Conservation (phyloP, 345 rosid genomes). For the Ricinus communis region DNA sequence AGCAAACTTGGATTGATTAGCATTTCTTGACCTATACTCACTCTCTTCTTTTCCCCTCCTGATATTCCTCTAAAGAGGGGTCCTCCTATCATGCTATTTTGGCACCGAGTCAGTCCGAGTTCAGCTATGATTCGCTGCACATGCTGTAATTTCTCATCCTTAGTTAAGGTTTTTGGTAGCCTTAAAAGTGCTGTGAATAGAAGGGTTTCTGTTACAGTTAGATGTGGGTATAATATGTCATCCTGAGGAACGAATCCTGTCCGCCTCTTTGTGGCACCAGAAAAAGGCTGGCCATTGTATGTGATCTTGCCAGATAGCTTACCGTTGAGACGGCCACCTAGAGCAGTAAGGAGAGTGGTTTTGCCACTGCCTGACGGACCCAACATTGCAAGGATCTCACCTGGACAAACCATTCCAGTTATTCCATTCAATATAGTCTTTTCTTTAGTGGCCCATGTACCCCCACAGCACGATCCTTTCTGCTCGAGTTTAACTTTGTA, state of each 20-base stretch:
- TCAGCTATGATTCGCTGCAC: slow-evolving; percentile 73
- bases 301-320: slow-evolving; percentile 75
- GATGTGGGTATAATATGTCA: slow-evolving; percentile 87
- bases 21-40: slow-evolving; percentile 98
- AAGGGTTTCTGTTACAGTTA: slow-evolving; percentile 87
- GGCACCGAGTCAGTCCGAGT: slow-evolving; percentile 65
- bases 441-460: slow-evolving; percentile 59
- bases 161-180: slow-evolving; percentile 61
- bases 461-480: slow-evolving; percentile 46
- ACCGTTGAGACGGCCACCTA: slow-evolving; percentile 84
- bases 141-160: slow-evolving; percentile 70
- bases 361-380: slow-evolving; percentile 99
- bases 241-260: slow-evolving; percentile 95
- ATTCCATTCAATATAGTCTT: slow-evolving; percentile 81
- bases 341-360: slow-evolving; percentile 96
- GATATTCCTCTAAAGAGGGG: slow-evolving; percentile 91
- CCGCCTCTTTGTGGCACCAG: slow-evolving; percentile 65
- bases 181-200: slow-evolving; percentile 86
- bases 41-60: slow-evolving; percentile 97
- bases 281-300: slow-evolving; percentile 87
- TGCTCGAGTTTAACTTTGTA: slow-evolving; percentile 77
- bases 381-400: slow-evolving; percentile 92
- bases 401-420: slow-evolving; percentile 82
- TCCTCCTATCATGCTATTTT: slow-evolving; percentile 96
- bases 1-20: slow-evolving; percentile 88